phyloP scores from a whole-genome alignment of 1,139 yeast genomes.

The Kodamaea anthophila region DNA sequence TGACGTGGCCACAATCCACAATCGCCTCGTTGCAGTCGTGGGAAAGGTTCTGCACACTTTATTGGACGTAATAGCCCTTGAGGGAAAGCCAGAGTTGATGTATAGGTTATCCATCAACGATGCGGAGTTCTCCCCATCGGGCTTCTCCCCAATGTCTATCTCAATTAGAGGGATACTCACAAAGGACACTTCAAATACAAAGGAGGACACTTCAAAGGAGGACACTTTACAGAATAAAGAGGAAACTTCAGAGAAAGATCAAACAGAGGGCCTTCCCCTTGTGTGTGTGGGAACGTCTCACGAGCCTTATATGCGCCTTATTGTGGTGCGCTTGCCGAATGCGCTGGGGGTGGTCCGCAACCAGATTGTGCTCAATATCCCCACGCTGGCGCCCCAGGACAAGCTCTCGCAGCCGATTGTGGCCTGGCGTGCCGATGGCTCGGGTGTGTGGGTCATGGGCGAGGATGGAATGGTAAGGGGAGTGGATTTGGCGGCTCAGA shows the following conservation, averaged over 20 bases:
- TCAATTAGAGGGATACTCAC: conserved; percentile 17
- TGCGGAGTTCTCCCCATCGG: conserved; percentile 65
- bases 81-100: conserved; percentile 16
- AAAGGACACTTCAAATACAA: too few species aligned
- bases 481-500: conserved; percentile 29
- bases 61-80: conserved; percentile 32
- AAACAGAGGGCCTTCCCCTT: conserved; percentile 20
- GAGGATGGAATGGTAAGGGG: conserved; percentile 68
- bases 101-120: conserved; percentile 61
- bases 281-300: conserved; percentile 67
- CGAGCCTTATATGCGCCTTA: conserved; percentile 65
- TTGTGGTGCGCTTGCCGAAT: conserved; percentile 35
- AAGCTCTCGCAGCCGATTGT: conserved; percentile 56
- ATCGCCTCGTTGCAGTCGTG: conserved; percentile 37
- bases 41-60: conserved; percentile 60
- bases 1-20: conserved; percentile 22
- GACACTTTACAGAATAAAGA: too few species aligned
- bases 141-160: conserved; percentile 56
- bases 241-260: too few species aligned
- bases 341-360: conserved; percentile 24
- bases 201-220: too few species aligned
- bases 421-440: conserved; percentile 25
- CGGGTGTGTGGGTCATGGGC: conserved; percentile 62
- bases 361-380: conserved; percentile 49
- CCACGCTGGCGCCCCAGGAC: conserved; percentile 65